phyloP scores from a whole-genome alignment of 805 yeast genomes.

The Yamadazyma endophytica region DNA sequence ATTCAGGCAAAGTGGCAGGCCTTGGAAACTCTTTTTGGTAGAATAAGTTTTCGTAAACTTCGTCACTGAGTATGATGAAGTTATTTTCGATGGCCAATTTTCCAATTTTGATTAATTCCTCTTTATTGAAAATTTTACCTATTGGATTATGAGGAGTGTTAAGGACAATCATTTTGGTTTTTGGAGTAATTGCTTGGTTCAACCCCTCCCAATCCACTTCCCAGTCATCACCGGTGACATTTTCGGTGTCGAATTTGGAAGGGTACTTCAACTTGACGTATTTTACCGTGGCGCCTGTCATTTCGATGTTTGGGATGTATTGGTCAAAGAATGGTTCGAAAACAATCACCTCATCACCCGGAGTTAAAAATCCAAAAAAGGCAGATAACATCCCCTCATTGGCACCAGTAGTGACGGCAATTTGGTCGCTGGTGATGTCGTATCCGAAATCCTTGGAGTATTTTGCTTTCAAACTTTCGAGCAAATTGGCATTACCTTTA shows the following conservation, averaged over 20 bases:
- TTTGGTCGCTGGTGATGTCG: constrained; percentile 52
- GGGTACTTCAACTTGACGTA: constrained; percentile 89
- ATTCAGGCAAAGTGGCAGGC: constrained; percentile 64
- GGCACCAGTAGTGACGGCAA: constrained; percentile 92
- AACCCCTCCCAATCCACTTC: constrained; percentile 73
- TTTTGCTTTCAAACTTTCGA: constrained; percentile 64
- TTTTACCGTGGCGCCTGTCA: constrained; percentile 88
- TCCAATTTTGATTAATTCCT: constrained; percentile 75
- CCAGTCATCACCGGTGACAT: constrained; percentile 85
- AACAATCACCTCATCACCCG: constrained; percentile 93
- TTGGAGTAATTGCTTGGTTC: constrained; percentile 62
- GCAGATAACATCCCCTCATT: constrained; percentile 90
- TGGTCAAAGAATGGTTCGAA: constrained; percentile 98
- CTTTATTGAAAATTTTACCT: constrained; percentile 80
- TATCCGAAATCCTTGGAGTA: constrained; percentile 68
- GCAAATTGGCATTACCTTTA: constrained; percentile 74
- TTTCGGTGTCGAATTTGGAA: constrained; percentile 53
- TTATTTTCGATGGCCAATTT: constrained; percentile 81
- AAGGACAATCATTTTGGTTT: constrained; percentile 81
- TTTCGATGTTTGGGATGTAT: constrained; percentile 88
- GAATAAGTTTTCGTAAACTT: constrained; percentile 89
- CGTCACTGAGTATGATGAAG: constrained; percentile 81
- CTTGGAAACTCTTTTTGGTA: constrained; percentile 69
- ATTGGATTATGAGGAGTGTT: constrained; percentile 97
- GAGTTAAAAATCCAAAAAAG: constrained; percentile 76